A percentile compares a stretch with the other conserved stretches of the same genome.
These are phyloP conservation scores for Tetracladium setigerum DNA, from an alignment of 495 filamentous ascomycete genomes.

Conservation along the genomic window DNA sequence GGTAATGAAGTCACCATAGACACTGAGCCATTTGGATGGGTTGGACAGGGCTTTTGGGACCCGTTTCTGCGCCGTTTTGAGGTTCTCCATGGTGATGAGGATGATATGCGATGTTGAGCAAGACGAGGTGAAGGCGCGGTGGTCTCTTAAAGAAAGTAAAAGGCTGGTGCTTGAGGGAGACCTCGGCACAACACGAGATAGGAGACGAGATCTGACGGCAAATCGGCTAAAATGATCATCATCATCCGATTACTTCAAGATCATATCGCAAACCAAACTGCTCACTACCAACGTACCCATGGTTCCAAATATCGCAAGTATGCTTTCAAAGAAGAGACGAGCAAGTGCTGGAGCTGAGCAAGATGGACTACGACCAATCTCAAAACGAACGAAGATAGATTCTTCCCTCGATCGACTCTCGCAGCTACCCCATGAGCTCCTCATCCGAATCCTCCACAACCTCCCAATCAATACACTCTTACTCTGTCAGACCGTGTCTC, in stretches of 20 bases:
- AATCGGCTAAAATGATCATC: too few species aligned
- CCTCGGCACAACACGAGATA: too few species aligned
- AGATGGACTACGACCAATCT: background rate
- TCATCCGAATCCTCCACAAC: conserved; percentile 76
- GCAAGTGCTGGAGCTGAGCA: conserved; percentile 1
- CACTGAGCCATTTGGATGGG: conserved; percentile 66
- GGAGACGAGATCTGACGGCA: too few species aligned
- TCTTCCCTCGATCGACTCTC: conserved; percentile 35
- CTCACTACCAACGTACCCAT: background rate
- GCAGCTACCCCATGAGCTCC: conserved; percentile 75
- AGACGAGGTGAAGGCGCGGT: background rate
- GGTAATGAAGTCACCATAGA: conserved; percentile 88
- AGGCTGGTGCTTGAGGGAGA: too few species aligned
- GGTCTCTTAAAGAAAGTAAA: background rate
- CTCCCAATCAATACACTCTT: conserved; percentile 62
- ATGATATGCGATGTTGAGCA: background rate
- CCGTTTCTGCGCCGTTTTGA: conserved; percentile 6
- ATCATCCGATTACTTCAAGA: conserved; percentile 3
- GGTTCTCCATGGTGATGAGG: conserved; percentile 13
- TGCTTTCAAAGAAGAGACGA: conserved; percentile 16
- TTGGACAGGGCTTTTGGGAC: conserved; percentile 30
- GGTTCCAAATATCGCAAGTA: background rate
- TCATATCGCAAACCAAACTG: background rate
- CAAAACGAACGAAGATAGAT: conserved; percentile 11
- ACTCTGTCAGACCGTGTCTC: conserved; percentile 70